phyloP scores from a whole-genome alignment of 176 grass and related monocot genomes.

The Avena eriantha region DNA sequence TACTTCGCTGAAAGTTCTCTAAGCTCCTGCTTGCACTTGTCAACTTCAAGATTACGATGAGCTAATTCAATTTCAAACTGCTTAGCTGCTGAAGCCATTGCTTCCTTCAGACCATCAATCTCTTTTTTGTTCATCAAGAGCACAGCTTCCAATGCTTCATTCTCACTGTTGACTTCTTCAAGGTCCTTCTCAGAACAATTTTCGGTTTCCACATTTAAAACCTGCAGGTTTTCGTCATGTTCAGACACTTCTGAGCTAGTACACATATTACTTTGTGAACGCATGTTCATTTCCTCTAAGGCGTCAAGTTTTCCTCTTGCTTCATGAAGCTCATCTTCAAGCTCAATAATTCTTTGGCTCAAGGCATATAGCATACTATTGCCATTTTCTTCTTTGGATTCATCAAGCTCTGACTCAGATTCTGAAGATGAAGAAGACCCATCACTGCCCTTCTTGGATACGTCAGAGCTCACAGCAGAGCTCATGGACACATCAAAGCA shows the following conservation, averaged over 20 bases:
- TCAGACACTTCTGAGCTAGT: conserved; percentile 38
- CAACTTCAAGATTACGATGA: conserved; percentile 59
- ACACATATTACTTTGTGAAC: conserved; percentile 31
- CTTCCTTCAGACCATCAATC: conserved; percentile 62
- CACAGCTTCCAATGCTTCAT: conserved; percentile 54
- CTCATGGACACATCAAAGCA: conserved; percentile 56
- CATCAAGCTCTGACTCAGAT: conserved; percentile 76
- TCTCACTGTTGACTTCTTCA: conserved; percentile 49
- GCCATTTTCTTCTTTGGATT: conserved; percentile 54
- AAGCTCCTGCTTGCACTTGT: conserved; percentile 60
- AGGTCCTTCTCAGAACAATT: conserved; percentile 48
- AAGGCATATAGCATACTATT: conserved; percentile 63
- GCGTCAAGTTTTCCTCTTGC: conserved; percentile 56
- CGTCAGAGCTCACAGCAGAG: conserved; percentile 58
- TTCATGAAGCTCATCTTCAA: conserved; percentile 77
- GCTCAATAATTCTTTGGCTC: conserved; percentile 70
- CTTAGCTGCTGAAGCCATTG: conserved; percentile 58
- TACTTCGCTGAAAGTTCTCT: conserved; percentile 51
- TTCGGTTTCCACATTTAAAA: conserved; percentile 45
- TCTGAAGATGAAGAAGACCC: conserved; percentile 78
- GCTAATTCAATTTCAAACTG: conserved; percentile 64
- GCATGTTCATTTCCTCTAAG: conserved; percentile 57
- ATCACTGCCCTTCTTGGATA: conserved; percentile 68
- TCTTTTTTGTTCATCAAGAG: conserved; percentile 58
- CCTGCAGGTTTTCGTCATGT: conserved; percentile 45